Evolutionary conservation across 2,329 filamentous ascomycete species (phyloP), one percentile per base, ranked within the genome.

Genomic region (Epichloe coenophiala): DNA sequence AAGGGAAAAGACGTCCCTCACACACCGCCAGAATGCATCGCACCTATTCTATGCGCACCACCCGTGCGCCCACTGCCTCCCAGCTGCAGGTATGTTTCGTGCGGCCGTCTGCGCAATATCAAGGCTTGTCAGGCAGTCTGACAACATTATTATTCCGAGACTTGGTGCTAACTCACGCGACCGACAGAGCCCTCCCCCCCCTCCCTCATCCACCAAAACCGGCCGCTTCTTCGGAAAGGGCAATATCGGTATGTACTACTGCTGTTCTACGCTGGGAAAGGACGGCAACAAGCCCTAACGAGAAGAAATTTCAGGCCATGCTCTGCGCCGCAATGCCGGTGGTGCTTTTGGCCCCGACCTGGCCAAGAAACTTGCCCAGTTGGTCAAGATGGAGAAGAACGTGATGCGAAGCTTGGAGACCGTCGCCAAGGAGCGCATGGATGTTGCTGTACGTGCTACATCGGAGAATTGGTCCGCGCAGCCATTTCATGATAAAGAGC

Each of bases 371-470:
- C 83, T 98, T 55, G 88, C 90, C 40, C 88, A 95, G 73, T 80
- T 98, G 49, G 93, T 98, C 56, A 98, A 98, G 81, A 98, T 98
- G 93, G 93, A 98, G 75, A 98, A 98, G 83, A 97, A 98, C 66
- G 88, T 96, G 51, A 98, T 98, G 93, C 88, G 93, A 69, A 96
- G 89, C 67, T 83, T 97, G 77, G 93, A 98, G 68, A 78, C 88
- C 47, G 93, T 97, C 49, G 89, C 89, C 44, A 84, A 89, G 63
- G 93, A 98, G 76, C 84, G 93, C 61, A 97, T 97, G 89, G 93
- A 97, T 63, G 91, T 96, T 58, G 93, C 93, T 64, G 89, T 95
- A 37, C 23, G 86, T 64, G 88, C 78, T 21, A 39, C 50, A 33
- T 36, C n/a, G 6, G 23, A 9, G 15, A 12, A 13, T 1, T 27